Evolutionary conservation across 2,329 filamentous ascomycete species (phyloP).

Genomic region (Colletotrichum spaethianum): DNA sequence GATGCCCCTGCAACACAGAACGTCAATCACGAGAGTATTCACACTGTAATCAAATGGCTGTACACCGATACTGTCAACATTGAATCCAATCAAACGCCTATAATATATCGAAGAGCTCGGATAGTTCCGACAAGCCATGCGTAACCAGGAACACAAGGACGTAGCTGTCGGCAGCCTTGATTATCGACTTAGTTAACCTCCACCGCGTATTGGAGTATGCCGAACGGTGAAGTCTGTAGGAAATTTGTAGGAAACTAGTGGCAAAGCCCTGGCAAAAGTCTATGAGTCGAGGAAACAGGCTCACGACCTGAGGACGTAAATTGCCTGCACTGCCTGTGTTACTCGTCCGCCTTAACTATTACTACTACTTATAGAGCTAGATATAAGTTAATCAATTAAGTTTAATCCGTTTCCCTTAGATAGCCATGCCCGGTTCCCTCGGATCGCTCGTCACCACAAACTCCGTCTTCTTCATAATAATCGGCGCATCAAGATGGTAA

Average conservation of each 20-base stretch:
- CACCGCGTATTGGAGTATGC: neutral
- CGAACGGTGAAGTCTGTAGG: too few species aligned
- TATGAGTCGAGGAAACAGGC: neutral
- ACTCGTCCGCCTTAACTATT: neutral
- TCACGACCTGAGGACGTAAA: neutral
- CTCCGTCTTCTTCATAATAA: conserved; percentile 39
- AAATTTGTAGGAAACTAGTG: too few species aligned
- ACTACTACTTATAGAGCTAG: neutral
- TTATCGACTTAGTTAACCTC: neutral
- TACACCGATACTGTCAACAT: neutral
- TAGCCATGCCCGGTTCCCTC: conserved; percentile 12
- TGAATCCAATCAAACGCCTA: neutral
- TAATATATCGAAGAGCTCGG: neutral
- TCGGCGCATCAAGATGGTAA: conserved; percentile 15
- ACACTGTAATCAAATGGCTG: neutral
- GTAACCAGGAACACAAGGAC: neutral
- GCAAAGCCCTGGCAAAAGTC: neutral
- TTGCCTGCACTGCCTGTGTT: neutral
- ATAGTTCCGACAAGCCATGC: neutral
- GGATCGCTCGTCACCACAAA: conserved; percentile 38
- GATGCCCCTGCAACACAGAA: too few species aligned
- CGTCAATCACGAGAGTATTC: too few species aligned
- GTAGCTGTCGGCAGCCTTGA: neutral
- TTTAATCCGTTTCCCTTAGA: neutral
- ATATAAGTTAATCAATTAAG: neutral